phyloP scores from a whole-genome alignment of 352 stramenopile genomes.

The Vaucheria bursata region DNA sequence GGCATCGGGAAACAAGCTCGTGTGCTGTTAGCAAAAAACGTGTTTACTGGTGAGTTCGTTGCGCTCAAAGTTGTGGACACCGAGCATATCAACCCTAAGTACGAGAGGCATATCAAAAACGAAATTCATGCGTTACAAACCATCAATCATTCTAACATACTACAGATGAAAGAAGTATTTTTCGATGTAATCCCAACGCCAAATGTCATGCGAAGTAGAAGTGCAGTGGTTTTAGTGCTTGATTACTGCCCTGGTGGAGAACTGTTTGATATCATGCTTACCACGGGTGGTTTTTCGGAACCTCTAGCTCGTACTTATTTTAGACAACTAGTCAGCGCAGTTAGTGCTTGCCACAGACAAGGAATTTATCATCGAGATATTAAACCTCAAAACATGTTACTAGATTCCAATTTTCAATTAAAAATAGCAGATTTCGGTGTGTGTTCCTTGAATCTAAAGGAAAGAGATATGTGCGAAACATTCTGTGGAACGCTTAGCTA shows the following conservation, averaged over 20 bases:
- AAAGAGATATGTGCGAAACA: slow-evolving; percentile 44
- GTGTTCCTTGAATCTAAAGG: not conserved
- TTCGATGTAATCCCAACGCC: slow-evolving; percentile 6
- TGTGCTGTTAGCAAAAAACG: slow-evolving; percentile 2
- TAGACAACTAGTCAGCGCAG: slow-evolving; percentile 63
- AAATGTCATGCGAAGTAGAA: not conserved
- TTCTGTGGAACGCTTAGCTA: slow-evolving; percentile 73
- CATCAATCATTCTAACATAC: slow-evolving; percentile 12
- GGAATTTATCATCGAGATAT: slow-evolving; percentile 82
- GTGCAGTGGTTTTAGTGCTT: slow-evolving; percentile 63
- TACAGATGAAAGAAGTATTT: slow-evolving; percentile 24
- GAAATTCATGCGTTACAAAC: slow-evolving; percentile 36
- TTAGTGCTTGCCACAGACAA: slow-evolving; percentile 62
- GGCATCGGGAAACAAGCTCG: not conserved
- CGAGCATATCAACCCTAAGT: not conserved
- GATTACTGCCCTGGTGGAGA: slow-evolving; percentile 66
- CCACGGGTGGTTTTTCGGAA: slow-evolving; percentile 73
- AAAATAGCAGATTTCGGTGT: slow-evolving; percentile 42
- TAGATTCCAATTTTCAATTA: slow-evolving; percentile 26
- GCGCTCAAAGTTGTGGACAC: slow-evolving; percentile 5
- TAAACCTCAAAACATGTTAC: slow-evolving; percentile 86
- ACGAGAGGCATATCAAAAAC: slow-evolving; percentile 10
- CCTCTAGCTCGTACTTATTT: slow-evolving; percentile 69
- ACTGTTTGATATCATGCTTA: slow-evolving; percentile 80
- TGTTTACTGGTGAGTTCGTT: not conserved